Evolutionary conservation across 2,329 filamentous ascomycete genomes (phyloP).

Genomic region (Massarina eburnea): DNA sequence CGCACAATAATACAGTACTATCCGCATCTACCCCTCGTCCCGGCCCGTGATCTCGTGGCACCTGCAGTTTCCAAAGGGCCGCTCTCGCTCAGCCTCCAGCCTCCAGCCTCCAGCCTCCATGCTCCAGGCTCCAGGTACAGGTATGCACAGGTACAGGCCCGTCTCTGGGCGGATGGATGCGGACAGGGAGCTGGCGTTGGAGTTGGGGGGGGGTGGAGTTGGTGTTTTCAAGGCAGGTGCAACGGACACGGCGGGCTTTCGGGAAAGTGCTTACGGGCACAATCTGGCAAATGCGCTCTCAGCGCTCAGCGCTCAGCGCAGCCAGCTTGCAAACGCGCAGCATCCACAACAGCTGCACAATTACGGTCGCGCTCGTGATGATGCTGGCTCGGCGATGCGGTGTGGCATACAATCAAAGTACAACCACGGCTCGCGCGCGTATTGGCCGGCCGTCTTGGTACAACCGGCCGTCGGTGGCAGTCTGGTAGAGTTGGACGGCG

Average conservation of each 20-base stretch:
- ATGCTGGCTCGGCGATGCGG: slow-evolving; percentile 23
- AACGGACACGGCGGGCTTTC: slow-evolving; percentile 19
- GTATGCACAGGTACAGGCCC: background rate
- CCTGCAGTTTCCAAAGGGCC: slow-evolving; percentile 23
- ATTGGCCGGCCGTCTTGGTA: slow-evolving; percentile 27
- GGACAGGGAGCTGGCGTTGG: background rate
- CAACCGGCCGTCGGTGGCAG: slow-evolving; percentile 20
- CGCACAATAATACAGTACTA: too few species aligned
- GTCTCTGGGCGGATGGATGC: background rate
- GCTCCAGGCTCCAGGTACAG: too few species aligned
- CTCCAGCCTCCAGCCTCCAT: too few species aligned
- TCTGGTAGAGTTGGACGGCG: slow-evolving; percentile 17
- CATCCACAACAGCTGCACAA: slow-evolving; percentile 24
- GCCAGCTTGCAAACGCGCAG: background rate
- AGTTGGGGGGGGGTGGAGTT: background rate
- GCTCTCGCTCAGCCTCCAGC: background rate
- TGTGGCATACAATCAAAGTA: slow-evolving; percentile 42
- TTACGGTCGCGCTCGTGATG: slow-evolving; percentile 25
- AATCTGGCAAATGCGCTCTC: background rate
- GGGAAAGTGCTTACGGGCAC: slow-evolving; percentile 20
- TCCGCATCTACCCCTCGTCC: too few species aligned
- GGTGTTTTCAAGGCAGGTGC: background rate
- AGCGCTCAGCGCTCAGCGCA: background rate
- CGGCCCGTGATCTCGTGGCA: slow-evolving; percentile 33
- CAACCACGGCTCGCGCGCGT: slow-evolving; percentile 20